Evolutionary conservation across 1,284 basidiomycete species (phyloP), one percentile per base, ranked within the genome.

Genomic region (Moniliophthora roreri): DNA sequence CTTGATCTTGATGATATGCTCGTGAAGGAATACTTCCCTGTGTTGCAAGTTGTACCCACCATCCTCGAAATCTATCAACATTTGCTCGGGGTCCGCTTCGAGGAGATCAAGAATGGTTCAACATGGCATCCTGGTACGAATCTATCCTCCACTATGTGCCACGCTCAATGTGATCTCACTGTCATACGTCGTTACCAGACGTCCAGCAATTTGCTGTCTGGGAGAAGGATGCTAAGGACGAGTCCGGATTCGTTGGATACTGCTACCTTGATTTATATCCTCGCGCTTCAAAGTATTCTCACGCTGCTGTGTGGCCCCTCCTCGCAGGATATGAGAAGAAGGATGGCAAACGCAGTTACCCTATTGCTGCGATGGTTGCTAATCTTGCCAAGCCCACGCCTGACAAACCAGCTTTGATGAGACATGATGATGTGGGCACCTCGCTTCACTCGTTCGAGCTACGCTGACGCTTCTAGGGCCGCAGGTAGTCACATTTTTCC

Each of bases 251-350:
- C 61, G 66, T 92, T 34, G 89, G 92, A 15, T 85, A 90, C 67
- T 88, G 89, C 64, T 91, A 92, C 64, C 83, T 94, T 23, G 93
- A 95, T 63, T 79, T 95, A 36, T 94, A 89, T 77, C 92, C 92
- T 50, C 84, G 92, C 34, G 88, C 78, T 52, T 79, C 81, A 42
- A 94, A 93, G 66, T 93, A 91, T 66, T 83, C 87, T 4, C 92
- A 95, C 70, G 92, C 92, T 0, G 91, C 91, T 0, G 90, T 94
- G 0, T 95, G 89, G 89, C 77, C 80, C 15, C 73, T 93, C 20
- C 73, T 87, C 11, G 68, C 82, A 0, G 88, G 89, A 3, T 87
- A 85, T 60, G 73, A 73, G 35, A 72, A 69, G 15, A 58, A 77
- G 0, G 72, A 81, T 52, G 85, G 84, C 35, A 75, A 75, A 45